Evolutionary conservation across 2,329 filamentous ascomycete genomes (phyloP).

Genomic region (Fusarium marasasianum): DNA sequence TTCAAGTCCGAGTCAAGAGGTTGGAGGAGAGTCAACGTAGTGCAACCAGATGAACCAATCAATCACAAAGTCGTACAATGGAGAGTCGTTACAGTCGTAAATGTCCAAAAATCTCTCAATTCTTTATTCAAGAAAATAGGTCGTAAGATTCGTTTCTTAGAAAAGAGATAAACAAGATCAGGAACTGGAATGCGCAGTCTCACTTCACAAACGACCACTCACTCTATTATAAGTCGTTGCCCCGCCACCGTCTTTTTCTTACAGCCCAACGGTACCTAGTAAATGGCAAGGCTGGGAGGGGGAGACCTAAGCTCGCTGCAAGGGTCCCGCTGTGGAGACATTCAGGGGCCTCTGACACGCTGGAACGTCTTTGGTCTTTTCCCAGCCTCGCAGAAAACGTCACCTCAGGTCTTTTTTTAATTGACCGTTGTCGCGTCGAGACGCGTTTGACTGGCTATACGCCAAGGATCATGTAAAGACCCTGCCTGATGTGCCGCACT

Average conservation of each 20-base stretch:
- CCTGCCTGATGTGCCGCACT: neutral
- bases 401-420: constrained; percentile 6
- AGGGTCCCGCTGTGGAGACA: constrained; percentile 18
- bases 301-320: constrained; percentile 36
- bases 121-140: neutral
- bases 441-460: constrained; percentile 15
- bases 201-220: constrained; percentile 8
- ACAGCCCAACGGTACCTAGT: constrained; percentile 34
- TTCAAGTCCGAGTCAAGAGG: neutral
- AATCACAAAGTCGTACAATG: neutral
- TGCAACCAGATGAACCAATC: constrained; percentile 17
- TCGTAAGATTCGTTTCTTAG: neutral
- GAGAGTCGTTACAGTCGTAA: constrained; percentile 12
- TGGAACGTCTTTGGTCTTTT: constrained; percentile 6
- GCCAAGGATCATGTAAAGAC: neutral
- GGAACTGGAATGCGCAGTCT: constrained; percentile 26
- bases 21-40: constrained; percentile 4
- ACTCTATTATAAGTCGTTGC: constrained; percentile 56
- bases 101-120: neutral
- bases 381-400: constrained; percentile 38
- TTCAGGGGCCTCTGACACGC: constrained; percentile 32
- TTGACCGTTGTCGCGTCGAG: constrained; percentile 9
- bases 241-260: constrained; percentile 56
- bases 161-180: constrained; percentile 6
- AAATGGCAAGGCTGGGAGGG: constrained; percentile 50